These are phyloP conservation scores for Diversispora eburnea DNA, from an alignment of 192 early-diverging fungal genomes.

Conservation along the genomic window DNA sequence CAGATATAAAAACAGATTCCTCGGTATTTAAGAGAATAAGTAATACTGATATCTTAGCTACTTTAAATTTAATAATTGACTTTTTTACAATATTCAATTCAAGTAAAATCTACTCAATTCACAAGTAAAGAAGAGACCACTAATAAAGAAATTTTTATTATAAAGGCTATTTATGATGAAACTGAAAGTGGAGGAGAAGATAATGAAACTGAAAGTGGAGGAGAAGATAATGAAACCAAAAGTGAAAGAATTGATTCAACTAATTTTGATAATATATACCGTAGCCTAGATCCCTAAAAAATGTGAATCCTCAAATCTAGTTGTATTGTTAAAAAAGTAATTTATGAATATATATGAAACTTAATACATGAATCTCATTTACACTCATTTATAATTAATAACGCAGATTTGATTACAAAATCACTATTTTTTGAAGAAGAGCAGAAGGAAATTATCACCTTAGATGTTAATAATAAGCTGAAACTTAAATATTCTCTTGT, in stretches of 20 bases:
- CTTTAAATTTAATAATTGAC: too few species aligned
- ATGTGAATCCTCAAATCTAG: slow-evolving; percentile 16
- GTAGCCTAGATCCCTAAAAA: background rate
- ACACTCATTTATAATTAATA: slow-evolving; percentile 15
- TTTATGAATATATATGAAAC: slow-evolving; percentile 2
- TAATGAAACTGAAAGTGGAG: too few species aligned
- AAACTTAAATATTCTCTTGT: slow-evolving; percentile 4
- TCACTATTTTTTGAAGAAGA: background rate
- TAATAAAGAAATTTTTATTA: too few species aligned
- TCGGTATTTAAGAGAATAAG: too few species aligned
- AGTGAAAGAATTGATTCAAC: background rate
- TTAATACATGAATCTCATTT: slow-evolving; percentile 4
- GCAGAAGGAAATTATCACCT: background rate
- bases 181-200: too few species aligned
- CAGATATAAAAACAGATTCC: too few species aligned
- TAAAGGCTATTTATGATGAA: too few species aligned
- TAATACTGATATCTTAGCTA: too few species aligned
- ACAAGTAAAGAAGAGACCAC: too few species aligned
- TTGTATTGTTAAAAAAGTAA: slow-evolving; percentile 1
- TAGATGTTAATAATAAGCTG: background rate
- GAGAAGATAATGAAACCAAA: too few species aligned
- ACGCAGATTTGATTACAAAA: background rate
- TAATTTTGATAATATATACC: background rate
- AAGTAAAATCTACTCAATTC: too few species aligned
- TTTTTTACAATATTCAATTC: too few species aligned